A percentile compares a stretch with the other conserved stretches of the same genome.
Evolutionary conservation across 306 rosid genomes (phyloP).

Genomic region (Citrullus amarus): DNA sequence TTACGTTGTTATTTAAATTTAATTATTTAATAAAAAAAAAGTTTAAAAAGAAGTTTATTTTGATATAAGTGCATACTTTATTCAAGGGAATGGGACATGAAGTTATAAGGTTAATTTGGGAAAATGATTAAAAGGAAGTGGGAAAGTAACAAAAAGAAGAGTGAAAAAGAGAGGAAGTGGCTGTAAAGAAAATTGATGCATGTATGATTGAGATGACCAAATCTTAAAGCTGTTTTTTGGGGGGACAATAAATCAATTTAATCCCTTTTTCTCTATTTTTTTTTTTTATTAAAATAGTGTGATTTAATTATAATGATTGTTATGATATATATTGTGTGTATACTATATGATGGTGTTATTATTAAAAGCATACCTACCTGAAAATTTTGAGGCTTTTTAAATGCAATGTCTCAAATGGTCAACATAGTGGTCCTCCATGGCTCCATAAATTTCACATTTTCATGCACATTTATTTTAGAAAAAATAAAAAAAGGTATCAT

Average conservation of each 20-base stretch:
- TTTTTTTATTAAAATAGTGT: neutral
- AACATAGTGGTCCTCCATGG: neutral
- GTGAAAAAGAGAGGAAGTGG: neutral
- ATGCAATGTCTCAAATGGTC: neutral
- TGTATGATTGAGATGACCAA: neutral
- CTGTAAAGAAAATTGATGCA: neutral
- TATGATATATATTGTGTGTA: neutral
- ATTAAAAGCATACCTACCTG: neutral
- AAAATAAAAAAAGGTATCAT: too few relatives aligned
- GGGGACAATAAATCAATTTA: neutral
- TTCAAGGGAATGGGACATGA: neutral
- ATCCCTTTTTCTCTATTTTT: neutral
- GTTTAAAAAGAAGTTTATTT: too few relatives aligned
- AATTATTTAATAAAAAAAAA: too few relatives aligned
- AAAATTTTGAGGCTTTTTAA: neutral
- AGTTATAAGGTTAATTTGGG: neutral
- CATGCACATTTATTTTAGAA: neutral
- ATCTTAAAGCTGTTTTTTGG: neutral
- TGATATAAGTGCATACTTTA: neutral
- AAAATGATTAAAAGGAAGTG: neutral
- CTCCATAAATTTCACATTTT: neutral
- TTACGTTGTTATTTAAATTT: too few relatives aligned
- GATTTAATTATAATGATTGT: neutral
- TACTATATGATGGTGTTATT: neutral
- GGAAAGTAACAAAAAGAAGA: neutral